Evolutionary conservation across 148 eudicot species (phyloP).

Genomic region (Rhododendron kiyosumense): DNA sequence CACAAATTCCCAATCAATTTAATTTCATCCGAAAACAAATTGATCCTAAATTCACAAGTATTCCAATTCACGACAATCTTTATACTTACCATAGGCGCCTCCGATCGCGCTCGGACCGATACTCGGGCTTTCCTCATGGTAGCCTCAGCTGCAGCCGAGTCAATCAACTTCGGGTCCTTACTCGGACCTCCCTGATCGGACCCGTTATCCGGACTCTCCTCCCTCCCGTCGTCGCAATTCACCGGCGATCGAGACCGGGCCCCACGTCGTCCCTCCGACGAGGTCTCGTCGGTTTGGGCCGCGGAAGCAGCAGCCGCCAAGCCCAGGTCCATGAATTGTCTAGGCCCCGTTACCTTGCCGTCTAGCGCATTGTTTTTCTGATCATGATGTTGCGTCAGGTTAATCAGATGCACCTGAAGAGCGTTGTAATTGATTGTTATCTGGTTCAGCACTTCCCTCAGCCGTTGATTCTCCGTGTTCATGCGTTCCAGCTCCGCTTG

Average conservation of each 20-base stretch:
- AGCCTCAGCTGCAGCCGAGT: constrained; percentile 22
- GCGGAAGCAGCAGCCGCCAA: constrained; percentile 12
- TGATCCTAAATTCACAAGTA: not conserved
- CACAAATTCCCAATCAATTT: not conserved
- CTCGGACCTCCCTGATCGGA: constrained; percentile 1
- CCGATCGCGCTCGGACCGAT: constrained; percentile 28
- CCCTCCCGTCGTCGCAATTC: constrained; percentile 11
- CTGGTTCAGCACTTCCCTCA: constrained; percentile 37
- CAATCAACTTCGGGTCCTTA: constrained; percentile 15
- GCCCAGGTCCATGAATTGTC: constrained; percentile 50
- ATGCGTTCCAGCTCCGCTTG: constrained; percentile 39
- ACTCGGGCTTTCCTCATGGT: constrained; percentile 32
- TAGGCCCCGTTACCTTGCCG: constrained; percentile 21
- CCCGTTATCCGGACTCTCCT: constrained; percentile 8
- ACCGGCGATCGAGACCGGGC: not conserved
- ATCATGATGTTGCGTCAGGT: constrained; percentile 33
- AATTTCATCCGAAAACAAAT: not conserved
- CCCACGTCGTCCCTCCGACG: constrained; percentile 22
- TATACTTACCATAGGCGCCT: constrained; percentile 24
- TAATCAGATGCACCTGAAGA: constrained; percentile 41
- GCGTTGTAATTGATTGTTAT: constrained; percentile 30
- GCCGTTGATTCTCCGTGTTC: constrained; percentile 38
- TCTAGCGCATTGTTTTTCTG: not conserved
- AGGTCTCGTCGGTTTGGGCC: constrained; percentile 14
- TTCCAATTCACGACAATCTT: not conserved